phyloP scores from a whole-genome alignment of 306 rosid genomes.

The Sesbania bispinosa region DNA sequence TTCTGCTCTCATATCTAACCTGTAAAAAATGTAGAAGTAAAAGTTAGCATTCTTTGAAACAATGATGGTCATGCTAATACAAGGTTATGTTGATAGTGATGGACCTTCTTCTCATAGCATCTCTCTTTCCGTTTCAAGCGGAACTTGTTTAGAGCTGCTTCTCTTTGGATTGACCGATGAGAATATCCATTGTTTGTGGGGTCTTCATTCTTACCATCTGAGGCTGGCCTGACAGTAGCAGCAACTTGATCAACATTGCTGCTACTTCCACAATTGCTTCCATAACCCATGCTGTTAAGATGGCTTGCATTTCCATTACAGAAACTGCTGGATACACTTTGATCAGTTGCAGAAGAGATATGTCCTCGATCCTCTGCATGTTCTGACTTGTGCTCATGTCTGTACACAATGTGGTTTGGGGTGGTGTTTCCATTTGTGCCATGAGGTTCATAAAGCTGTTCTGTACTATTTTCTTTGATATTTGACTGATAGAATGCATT shows the following conservation, averaged over 20 bases:
- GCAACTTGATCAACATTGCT: slow-evolving; percentile 54
- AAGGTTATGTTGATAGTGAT: neutral
- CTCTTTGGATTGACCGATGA: slow-evolving; percentile 64
- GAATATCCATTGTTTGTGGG: slow-evolving; percentile 38
- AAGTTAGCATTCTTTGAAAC: slow-evolving; percentile 7
- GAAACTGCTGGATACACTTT: slow-evolving; percentile 64
- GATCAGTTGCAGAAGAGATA: slow-evolving; percentile 66
- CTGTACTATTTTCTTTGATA: slow-evolving; percentile 42
- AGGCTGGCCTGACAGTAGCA: slow-evolving; percentile 36
- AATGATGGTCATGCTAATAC: neutral
- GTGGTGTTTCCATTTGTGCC: slow-evolving; percentile 34
- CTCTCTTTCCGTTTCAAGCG: slow-evolving; percentile 92
- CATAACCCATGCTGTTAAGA: slow-evolving; percentile 59
- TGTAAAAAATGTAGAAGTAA: slow-evolving; percentile 31
- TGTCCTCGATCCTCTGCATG: slow-evolving; percentile 53
- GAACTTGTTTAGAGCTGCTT: slow-evolving; percentile 85
- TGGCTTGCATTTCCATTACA: slow-evolving; percentile 65
- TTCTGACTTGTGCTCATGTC: slow-evolving; percentile 51
- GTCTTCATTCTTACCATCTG: slow-evolving; percentile 70
- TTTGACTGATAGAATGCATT: slow-evolving; percentile 54
- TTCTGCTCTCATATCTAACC: slow-evolving; percentile 99
- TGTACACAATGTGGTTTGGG: slow-evolving; percentile 32
- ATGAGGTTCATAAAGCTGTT: slow-evolving; percentile 37
- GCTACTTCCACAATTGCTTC: slow-evolving; percentile 78
- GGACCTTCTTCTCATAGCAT: slow-evolving; percentile 94